These are phyloP conservation scores for Vitis hybrid DNA, from an alignment of 177 flowering plant genomes.

Conservation along the genomic window DNA sequence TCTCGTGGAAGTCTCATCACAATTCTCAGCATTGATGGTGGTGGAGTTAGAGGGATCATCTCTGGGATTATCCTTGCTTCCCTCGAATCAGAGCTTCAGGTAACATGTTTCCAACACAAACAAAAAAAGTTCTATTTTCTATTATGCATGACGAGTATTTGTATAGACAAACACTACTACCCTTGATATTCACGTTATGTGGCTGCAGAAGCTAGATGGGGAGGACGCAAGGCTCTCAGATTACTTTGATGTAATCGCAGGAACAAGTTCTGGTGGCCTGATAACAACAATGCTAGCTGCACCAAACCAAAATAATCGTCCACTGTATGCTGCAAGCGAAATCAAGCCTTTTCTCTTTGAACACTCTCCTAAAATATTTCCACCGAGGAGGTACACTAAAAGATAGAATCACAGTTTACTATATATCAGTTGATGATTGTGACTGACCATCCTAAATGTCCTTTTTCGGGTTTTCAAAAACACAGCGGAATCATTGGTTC, in stretches of 20 bases:
- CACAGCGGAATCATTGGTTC: constrained; percentile 16
- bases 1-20: constrained; percentile 17
- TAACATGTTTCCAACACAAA: not conserved
- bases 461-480: not conserved
- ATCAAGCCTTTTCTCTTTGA: constrained; percentile 46
- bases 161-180: too few relatives aligned
- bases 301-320: constrained; percentile 44
- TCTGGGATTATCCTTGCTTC: constrained; percentile 21
- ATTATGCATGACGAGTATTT: too few relatives aligned
- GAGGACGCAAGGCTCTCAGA: constrained; percentile 57
- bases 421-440: not conserved
- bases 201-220: constrained; percentile 48
- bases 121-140: too few relatives aligned
- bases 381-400: constrained; percentile 27
- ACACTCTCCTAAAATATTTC: constrained; percentile 51
- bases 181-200: not conserved
- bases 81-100: constrained; percentile 32
- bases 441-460: not conserved
- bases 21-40: constrained; percentile 33
- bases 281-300: constrained; percentile 57
- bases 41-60: constrained; percentile 32
- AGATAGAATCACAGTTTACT: not conserved
- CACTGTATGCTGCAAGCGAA: constrained; percentile 50
- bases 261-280: constrained; percentile 70
- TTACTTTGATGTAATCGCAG: constrained; percentile 61